Evolutionary conservation across 148 eudicot species (phyloP).

Genomic region (Rhododendron griersonianum): DNA sequence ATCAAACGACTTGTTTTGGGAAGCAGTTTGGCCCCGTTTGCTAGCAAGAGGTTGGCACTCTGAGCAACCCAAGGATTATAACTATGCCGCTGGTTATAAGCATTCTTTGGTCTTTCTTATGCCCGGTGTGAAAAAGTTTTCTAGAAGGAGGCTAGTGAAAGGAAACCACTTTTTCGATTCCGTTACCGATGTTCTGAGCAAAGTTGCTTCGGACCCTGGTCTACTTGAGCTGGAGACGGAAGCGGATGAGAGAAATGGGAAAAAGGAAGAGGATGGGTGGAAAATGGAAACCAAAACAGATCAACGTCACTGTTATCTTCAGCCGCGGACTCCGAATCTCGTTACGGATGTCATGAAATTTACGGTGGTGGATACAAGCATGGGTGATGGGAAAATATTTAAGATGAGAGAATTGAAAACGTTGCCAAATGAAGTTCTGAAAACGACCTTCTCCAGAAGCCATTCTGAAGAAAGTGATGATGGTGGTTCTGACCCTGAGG

Average conservation of each 20-base stretch:
- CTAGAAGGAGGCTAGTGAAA: constrained; percentile 58
- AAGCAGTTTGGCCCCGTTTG: constrained; percentile 97
- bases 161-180: constrained; percentile 84
- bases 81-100: constrained; percentile 34
- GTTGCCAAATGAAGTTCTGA: constrained; percentile 19
- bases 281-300: constrained; percentile 19
- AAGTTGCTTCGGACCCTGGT: constrained; percentile 58
- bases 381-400: constrained; percentile 21
- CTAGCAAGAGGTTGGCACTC: constrained; percentile 94
- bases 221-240: constrained; percentile 58
- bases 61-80: constrained; percentile 53
- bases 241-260: constrained; percentile 17
- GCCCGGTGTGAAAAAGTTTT: constrained; percentile 73
- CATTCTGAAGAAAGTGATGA: constrained; percentile 16
- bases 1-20: constrained; percentile 86
- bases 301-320: constrained; percentile 34
- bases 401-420: constrained; percentile 31
- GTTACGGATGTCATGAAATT: constrained; percentile 19
- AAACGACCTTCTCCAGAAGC: neutral
- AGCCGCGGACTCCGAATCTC: constrained; percentile 36
- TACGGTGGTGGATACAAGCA: constrained; percentile 42
- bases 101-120: constrained; percentile 64
- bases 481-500: constrained; percentile 13
- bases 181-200: constrained; percentile 59
- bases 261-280: constrained; percentile 35